Evolutionary conservation across 257 asterid genomes (phyloP).

Genomic region (Gentiana dahurica): DNA sequence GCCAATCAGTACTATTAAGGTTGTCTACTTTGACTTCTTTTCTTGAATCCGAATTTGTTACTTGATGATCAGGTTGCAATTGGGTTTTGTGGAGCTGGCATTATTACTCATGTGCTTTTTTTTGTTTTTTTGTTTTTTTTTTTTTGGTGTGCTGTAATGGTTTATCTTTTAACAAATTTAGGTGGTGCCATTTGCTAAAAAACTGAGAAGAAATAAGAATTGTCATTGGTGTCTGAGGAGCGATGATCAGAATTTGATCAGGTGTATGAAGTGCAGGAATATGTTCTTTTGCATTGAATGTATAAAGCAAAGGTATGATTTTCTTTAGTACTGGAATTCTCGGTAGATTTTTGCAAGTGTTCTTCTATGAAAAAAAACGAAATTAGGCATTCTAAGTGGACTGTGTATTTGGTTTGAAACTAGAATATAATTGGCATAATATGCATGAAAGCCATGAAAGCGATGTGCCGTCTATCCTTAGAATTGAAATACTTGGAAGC

Average conservation of each 20-base stretch:
- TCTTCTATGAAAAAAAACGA: too few relatives aligned
- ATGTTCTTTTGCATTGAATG: constrained; percentile 75
- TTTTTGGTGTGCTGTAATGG: not conserved
- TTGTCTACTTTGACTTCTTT: constrained; percentile 13
- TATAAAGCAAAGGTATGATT: constrained; percentile 58
- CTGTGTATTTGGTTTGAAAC: too few relatives aligned
- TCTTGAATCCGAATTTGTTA: too few relatives aligned
- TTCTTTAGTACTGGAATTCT: not conserved
- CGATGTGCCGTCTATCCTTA: too few relatives aligned
- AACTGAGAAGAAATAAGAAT: constrained; percentile 50
- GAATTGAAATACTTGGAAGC: too few relatives aligned
- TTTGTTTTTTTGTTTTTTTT: not conserved
- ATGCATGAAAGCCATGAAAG: too few relatives aligned
- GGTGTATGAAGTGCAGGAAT: constrained; percentile 69
- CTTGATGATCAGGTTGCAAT: too few relatives aligned
- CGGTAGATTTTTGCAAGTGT: too few relatives aligned
- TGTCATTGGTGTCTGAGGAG: constrained; percentile 91
- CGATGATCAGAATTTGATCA: constrained; percentile 37
- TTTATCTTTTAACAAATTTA: constrained; percentile 14
- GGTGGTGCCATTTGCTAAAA: constrained; percentile 60
- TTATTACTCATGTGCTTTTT: constrained; percentile 1
- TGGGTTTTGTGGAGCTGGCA: too few relatives aligned
- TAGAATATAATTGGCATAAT: too few relatives aligned
- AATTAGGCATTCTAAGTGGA: too few relatives aligned
- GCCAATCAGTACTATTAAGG: constrained; percentile 84